Evolutionary conservation across 2,329 filamentous ascomycete species (phyloP).

Genomic region (Aspergillus oerlinghausenensis): DNA sequence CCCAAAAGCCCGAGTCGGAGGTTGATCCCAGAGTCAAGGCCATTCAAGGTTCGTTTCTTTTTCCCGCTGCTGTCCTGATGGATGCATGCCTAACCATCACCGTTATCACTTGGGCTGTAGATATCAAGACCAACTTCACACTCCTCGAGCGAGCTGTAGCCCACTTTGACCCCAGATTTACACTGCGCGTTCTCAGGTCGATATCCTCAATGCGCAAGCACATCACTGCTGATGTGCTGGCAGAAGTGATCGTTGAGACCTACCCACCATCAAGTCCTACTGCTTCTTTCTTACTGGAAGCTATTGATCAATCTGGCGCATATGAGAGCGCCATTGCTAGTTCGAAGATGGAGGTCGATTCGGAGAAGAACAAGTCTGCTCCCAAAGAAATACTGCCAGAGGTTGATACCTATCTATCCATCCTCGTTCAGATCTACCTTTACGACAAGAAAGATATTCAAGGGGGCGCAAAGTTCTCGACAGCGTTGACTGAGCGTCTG

Average conservation of each 20-base stretch:
- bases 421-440: slow-evolving; percentile 80
- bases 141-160: slow-evolving; percentile 87
- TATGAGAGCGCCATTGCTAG: slow-evolving; percentile 55
- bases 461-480: slow-evolving; percentile 78
- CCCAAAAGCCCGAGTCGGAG: slow-evolving; percentile 42
- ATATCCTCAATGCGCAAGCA: slow-evolving; percentile 95
- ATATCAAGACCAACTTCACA: slow-evolving; percentile 91
- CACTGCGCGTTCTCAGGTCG: slow-evolving; percentile 85
- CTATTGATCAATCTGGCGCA: slow-evolving; percentile 63
- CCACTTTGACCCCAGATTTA: slow-evolving; percentile 92
- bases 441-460: slow-evolving; percentile 80
- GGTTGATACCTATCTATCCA: slow-evolving; percentile 82
- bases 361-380: slow-evolving; percentile 60
- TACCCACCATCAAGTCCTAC: slow-evolving; percentile 65
- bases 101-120: slow-evolving; percentile 44
- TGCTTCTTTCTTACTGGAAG: slow-evolving; percentile 65
- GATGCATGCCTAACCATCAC: slow-evolving; percentile 5
- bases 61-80: not conserved
- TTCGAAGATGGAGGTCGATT: slow-evolving; percentile 70
- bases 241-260: slow-evolving; percentile 74
- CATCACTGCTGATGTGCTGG: slow-evolving; percentile 74
- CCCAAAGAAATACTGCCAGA: slow-evolving; percentile 77
- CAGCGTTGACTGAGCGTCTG: slow-evolving; percentile 75
- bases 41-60: slow-evolving; percentile 39
- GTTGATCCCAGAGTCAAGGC: slow-evolving; percentile 48